Conservation (phyloP, 768 basidiomycete genomes). For the Pseudohyphozyma bogoriensis region DNA sequence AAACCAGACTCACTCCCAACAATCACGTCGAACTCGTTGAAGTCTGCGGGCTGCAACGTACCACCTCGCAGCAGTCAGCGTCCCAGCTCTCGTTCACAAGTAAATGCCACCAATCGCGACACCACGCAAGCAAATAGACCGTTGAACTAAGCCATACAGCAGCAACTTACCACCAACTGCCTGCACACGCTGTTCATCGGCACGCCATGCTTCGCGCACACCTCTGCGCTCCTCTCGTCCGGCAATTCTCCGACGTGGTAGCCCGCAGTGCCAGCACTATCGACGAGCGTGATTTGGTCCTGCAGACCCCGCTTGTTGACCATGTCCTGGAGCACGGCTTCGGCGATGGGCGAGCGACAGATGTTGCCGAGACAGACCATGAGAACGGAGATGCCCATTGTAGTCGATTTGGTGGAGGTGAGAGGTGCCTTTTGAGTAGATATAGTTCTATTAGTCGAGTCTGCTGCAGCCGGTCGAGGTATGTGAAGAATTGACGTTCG, state of each 20-base stretch:
- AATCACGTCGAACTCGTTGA: constrained; percentile 66
- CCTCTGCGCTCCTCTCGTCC: constrained; percentile 63
- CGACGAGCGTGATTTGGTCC: constrained; percentile 6
- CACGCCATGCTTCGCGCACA: constrained; percentile 42
- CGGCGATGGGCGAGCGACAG: constrained; percentile 7
- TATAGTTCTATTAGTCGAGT: too few species aligned
- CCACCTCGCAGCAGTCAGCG: background rate
- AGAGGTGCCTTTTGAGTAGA: too few species aligned
- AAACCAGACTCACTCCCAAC: too few species aligned
- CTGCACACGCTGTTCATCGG: constrained; percentile 8
- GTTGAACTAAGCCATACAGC: too few species aligned
- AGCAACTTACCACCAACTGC: constrained; percentile 44
- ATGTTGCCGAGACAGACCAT: constrained; percentile 4
- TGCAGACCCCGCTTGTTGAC: constrained; percentile 9
- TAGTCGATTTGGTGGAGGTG: too few species aligned
- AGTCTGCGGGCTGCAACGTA: constrained; percentile 47
- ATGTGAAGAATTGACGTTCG: too few species aligned
- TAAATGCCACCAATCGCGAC: too few species aligned
- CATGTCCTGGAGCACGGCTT: constrained; percentile 39
- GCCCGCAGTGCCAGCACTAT: constrained; percentile 48
- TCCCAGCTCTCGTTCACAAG: fast-evolving
- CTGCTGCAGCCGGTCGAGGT: too few species aligned
- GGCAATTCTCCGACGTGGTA: constrained; percentile 79
- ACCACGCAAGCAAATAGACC: too few species aligned
- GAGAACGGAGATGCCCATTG: too few species aligned